These are phyloP conservation scores for Penicillium tannophilum DNA, from an alignment of 495 filamentous ascomycete species.

Conservation along the genomic window DNA sequence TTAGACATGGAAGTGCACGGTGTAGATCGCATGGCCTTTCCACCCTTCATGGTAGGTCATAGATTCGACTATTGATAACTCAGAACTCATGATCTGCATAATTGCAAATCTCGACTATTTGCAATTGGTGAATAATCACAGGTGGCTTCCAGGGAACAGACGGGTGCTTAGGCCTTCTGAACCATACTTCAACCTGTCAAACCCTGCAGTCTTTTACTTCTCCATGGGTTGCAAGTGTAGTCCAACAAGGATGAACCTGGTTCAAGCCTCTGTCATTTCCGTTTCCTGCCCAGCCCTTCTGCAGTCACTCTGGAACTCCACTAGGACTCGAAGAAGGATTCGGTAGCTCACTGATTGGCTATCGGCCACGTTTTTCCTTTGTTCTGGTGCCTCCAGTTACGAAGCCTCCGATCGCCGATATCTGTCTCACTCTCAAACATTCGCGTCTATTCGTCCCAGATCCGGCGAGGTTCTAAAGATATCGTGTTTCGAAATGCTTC, in stretches of 20 bases:
- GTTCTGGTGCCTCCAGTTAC: neutral
- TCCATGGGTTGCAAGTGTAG: conserved; percentile 10
- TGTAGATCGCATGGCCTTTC: neutral
- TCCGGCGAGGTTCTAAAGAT: conserved; percentile 9
- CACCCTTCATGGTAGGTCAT: neutral
- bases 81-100: neutral
- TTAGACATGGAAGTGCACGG: neutral
- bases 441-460: conserved; percentile 10
- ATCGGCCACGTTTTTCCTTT: conserved; percentile 3
- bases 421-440: conserved; percentile 15
- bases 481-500: conserved; percentile 11
- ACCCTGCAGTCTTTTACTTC: conserved; percentile 8
- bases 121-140: too few relatives aligned
- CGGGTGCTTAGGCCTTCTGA: conserved; percentile 17
- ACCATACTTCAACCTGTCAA: conserved; percentile 11
- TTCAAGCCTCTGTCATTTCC: too few relatives aligned
- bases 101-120: neutral
- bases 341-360: neutral
- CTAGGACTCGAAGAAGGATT: neutral
- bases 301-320: neutral
- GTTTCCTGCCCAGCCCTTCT: neutral
- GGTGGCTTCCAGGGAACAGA: neutral
- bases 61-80: neutral
- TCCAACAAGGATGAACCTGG: conserved; percentile 14
- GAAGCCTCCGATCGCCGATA: neutral